Evolutionary conservation across 2,329 filamentous ascomycete genomes (phyloP).

Genomic region (Fusarium sp.): DNA sequence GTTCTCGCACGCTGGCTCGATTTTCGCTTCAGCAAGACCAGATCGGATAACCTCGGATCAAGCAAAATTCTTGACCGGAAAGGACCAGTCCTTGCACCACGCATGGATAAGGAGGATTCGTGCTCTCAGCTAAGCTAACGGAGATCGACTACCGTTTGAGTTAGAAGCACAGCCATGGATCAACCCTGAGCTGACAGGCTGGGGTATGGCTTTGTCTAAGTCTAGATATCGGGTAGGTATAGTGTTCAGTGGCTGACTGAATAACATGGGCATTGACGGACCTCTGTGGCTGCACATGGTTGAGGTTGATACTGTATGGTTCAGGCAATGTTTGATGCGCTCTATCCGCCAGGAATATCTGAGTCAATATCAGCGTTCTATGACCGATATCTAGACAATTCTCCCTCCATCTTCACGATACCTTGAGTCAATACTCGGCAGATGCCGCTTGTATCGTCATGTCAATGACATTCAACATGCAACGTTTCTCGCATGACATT

Average conservation of each 20-base stretch:
- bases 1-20: slow-evolving; percentile 40
- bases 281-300: background rate
- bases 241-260: no score
- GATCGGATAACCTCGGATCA: slow-evolving; percentile 27
- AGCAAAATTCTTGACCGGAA: background rate
- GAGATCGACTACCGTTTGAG: slow-evolving; percentile 17
- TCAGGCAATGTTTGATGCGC: background rate
- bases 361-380: background rate
- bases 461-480: background rate
- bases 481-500: background rate
- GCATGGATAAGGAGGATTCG: slow-evolving; percentile 2
- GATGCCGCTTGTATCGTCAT: background rate
- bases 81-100: background rate
- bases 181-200: slow-evolving; percentile 5
- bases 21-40: slow-evolving; percentile 12
- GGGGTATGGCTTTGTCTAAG: background rate
- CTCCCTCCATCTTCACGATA: background rate
- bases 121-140: slow-evolving; percentile 26
- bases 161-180: background rate
- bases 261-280: no score
- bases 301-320: background rate
- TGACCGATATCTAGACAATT: background rate
- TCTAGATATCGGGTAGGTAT: background rate
- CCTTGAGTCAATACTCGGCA: background rate
- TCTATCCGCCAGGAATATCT: slow-evolving; percentile 10